phyloP scores from a whole-genome alignment of 2,329 filamentous ascomycete species.

The Aspergillus eucalypticola region DNA sequence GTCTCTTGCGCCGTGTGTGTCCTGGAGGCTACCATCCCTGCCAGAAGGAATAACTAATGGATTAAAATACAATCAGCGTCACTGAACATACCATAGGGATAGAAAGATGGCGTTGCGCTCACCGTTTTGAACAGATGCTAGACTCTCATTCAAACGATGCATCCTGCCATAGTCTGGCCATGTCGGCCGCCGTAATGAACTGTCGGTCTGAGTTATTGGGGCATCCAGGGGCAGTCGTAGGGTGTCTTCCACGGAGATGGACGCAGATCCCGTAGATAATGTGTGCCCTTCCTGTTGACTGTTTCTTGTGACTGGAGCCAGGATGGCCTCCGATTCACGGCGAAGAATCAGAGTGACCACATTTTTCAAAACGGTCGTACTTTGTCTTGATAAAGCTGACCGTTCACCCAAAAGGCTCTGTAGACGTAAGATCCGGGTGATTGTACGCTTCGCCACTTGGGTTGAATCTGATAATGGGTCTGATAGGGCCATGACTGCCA shows the following conservation, averaged over 20 bases:
- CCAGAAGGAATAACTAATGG: too few relatives aligned
- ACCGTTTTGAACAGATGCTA: constrained; percentile 28
- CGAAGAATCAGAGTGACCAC: constrained; percentile 27
- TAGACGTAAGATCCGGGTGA: constrained; percentile 45
- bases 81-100: too few relatives aligned
- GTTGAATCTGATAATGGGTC: constrained; percentile 46
- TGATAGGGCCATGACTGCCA: constrained; percentile 46
- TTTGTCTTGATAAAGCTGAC: constrained; percentile 40
- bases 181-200: neutral
- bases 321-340: constrained; percentile 27
- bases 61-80: too few relatives aligned
- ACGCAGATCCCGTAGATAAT: neutral
- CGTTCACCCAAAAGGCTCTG: constrained; percentile 40
- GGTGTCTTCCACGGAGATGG: constrained; percentile 27
- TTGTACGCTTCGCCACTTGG: constrained; percentile 46
- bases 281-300: neutral
- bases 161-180: constrained; percentile 14
- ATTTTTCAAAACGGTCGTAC: constrained; percentile 25
- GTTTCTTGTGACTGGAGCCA: constrained; percentile 21
- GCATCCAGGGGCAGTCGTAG: constrained; percentile 25
- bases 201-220: constrained; percentile 1
- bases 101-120: neutral
- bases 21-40: too few relatives aligned
- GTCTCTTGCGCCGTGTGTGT: too few relatives aligned
- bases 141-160: constrained; percentile 26